phyloP scores from a whole-genome alignment of 2,329 filamentous ascomycete genomes.

The Colletotrichum australisinense region DNA sequence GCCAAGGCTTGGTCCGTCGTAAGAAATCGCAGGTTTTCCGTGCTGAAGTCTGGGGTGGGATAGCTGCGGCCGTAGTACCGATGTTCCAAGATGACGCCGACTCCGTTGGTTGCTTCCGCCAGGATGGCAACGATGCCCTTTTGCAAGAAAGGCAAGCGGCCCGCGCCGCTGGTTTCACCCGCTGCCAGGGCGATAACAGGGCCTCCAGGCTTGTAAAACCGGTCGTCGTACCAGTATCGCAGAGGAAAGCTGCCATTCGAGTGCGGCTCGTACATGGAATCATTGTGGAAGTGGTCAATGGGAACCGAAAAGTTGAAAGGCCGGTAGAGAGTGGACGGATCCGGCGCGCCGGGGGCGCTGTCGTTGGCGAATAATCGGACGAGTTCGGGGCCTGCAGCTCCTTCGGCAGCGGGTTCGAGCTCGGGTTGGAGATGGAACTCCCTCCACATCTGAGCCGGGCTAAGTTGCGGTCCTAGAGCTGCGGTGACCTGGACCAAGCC shows the following conservation, averaged over 20 bases:
- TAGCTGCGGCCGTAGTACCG: slow-evolving; percentile 86
- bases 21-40: slow-evolving; percentile 80
- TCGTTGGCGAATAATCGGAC: neutral
- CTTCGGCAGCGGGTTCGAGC: neutral
- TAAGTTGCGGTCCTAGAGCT: slow-evolving; percentile 25
- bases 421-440: neutral
- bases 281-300: slow-evolving; percentile 87
- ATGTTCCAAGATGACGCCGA: slow-evolving; percentile 87
- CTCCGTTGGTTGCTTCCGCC: slow-evolving; percentile 75
- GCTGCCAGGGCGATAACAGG: slow-evolving; percentile 82
- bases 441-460: slow-evolving; percentile 19
- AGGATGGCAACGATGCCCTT: slow-evolving; percentile 82
- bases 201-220: slow-evolving; percentile 80
- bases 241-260: slow-evolving; percentile 74
- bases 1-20: slow-evolving; percentile 86
- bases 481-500: slow-evolving; percentile 4
- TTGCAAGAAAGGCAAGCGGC: slow-evolving; percentile 75
- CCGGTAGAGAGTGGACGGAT: slow-evolving; percentile 44
- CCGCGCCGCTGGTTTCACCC: slow-evolving; percentile 75
- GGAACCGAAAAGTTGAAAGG: slow-evolving; percentile 58
- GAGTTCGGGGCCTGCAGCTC: neutral
- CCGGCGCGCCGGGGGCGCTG: neutral
- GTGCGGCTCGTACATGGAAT: slow-evolving; percentile 82
- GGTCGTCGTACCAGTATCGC: slow-evolving; percentile 86
- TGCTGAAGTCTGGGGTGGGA: slow-evolving; percentile 73